phyloP scores from a whole-genome alignment of 2,329 filamentous ascomycete genomes.

The Trichoderma sp. region DNA sequence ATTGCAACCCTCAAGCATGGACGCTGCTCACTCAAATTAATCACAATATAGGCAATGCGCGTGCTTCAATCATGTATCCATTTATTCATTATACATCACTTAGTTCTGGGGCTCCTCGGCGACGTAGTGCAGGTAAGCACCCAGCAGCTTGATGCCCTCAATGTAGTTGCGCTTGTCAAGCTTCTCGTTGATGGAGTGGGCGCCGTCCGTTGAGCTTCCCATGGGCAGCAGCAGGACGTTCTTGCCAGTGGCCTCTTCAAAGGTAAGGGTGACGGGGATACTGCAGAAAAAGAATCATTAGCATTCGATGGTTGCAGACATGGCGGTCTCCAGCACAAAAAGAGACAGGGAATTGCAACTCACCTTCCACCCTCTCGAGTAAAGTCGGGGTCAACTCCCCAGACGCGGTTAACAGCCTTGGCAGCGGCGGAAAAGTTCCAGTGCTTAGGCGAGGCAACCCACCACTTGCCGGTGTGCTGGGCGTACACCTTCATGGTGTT shows the following conservation, averaged over 20 bases:
- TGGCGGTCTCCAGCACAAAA: neutral
- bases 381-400: constrained; percentile 89
- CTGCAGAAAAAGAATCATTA: constrained; percentile 47
- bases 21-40: neutral
- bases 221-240: constrained; percentile 94
- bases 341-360: constrained; percentile 33
- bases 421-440: constrained; percentile 96
- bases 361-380: constrained; percentile 92
- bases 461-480: constrained; percentile 96
- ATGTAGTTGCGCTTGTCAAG: constrained; percentile 97
- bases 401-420: constrained; percentile 96
- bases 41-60: neutral
- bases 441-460: constrained; percentile 95
- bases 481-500: constrained; percentile 82
- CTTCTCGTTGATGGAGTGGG: constrained; percentile 98
- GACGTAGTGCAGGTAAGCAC: constrained; percentile 94
- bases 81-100: constrained; percentile 17
- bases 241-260: constrained; percentile 97
- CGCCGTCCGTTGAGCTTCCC: constrained; percentile 95
- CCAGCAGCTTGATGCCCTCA: constrained; percentile 93
- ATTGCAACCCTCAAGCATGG: neutral
- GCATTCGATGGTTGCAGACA: neutral
- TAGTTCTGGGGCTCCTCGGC: constrained; percentile 74
- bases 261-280: constrained; percentile 95
- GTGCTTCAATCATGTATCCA: neutral